Evolutionary conservation across 2,329 filamentous ascomycete species (phyloP).

Genomic region (Penicillium italicum): DNA sequence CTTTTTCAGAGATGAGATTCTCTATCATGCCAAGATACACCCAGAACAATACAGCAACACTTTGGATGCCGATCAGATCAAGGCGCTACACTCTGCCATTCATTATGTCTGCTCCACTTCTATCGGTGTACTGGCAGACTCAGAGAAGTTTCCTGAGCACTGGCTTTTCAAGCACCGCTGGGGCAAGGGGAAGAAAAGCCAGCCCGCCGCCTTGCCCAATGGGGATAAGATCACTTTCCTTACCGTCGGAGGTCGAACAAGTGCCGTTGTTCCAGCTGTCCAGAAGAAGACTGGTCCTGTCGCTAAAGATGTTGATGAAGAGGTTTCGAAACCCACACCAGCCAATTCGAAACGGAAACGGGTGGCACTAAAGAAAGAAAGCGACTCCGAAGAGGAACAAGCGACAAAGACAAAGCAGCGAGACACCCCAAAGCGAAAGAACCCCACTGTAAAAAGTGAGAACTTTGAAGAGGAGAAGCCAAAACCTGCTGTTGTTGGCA

Average conservation of each 20-base stretch:
- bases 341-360: conserved; percentile 34
- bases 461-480: conserved; percentile 20
- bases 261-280: conserved; percentile 76
- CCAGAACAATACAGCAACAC: conserved; percentile 91
- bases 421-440: conserved; percentile 24
- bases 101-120: conserved; percentile 76
- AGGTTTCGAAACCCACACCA: conserved; percentile 17
- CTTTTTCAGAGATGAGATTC: conserved; percentile 67
- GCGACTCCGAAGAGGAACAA: conserved; percentile 24
- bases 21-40: conserved; percentile 85
- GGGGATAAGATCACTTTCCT: conserved; percentile 82
- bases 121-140: conserved; percentile 74
- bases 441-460: conserved; percentile 23
- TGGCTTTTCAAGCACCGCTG: conserved; percentile 90
- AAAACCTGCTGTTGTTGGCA: conserved; percentile 12
- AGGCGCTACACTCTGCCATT: conserved; percentile 67
- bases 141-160: conserved; percentile 74
- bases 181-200: conserved; percentile 79
- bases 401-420: conserved; percentile 25
- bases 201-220: conserved; percentile 66
- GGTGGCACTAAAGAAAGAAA: conserved; percentile 27
- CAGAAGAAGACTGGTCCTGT: conserved; percentile 76
- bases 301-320: conserved; percentile 49
- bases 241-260: conserved; percentile 87
- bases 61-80: conserved; percentile 68